Evolutionary conservation across 345 rosid species (phyloP).

Genomic region (Reutealis trisperma): DNA sequence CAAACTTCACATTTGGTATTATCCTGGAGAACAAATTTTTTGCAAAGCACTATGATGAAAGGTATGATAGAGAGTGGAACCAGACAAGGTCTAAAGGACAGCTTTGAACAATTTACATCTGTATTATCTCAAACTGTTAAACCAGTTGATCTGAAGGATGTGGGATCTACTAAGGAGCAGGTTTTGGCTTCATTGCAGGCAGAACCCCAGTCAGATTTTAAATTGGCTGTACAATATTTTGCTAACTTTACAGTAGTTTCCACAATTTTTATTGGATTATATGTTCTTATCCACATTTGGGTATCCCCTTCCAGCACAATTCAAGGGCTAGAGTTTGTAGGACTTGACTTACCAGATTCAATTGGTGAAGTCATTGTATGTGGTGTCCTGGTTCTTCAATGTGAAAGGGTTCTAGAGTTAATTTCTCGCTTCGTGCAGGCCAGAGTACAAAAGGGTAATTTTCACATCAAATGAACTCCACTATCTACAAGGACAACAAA

Average conservation of each 20-base stretch:
- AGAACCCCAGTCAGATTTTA: conserved; percentile 85
- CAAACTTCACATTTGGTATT: conserved; percentile 72
- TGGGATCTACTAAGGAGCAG: conserved; percentile 80
- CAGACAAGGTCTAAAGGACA: conserved; percentile 78
- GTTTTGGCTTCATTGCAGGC: conserved; percentile 78
- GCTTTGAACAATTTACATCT: conserved; percentile 63
- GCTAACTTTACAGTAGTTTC: conserved; percentile 82
- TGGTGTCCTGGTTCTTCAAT: conserved; percentile 80
- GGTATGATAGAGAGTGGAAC: conserved; percentile 96
- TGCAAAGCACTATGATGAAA: conserved; percentile 93
- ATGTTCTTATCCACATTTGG: conserved; percentile 73
- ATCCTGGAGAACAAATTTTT: conserved; percentile 86
- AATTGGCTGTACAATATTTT: conserved; percentile 77
- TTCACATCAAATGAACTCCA: background rate
- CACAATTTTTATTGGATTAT: conserved; percentile 61
- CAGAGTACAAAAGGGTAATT: conserved; percentile 75
- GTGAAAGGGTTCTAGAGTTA: conserved; percentile 57
- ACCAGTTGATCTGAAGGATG: conserved; percentile 76
- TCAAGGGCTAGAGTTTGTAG: conserved; percentile 91
- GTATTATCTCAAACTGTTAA: conserved; percentile 66
- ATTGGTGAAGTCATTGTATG: conserved; percentile 82
- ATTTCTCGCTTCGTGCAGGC: conserved; percentile 89
- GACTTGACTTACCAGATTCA: conserved; percentile 96
- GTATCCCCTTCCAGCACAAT: conserved; percentile 57
- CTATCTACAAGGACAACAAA: conserved; percentile 1